Base-by-base conservation (phyloP, 2,329 filamentous ascomycete species). In the Stachybotrys elegans region DNA sequence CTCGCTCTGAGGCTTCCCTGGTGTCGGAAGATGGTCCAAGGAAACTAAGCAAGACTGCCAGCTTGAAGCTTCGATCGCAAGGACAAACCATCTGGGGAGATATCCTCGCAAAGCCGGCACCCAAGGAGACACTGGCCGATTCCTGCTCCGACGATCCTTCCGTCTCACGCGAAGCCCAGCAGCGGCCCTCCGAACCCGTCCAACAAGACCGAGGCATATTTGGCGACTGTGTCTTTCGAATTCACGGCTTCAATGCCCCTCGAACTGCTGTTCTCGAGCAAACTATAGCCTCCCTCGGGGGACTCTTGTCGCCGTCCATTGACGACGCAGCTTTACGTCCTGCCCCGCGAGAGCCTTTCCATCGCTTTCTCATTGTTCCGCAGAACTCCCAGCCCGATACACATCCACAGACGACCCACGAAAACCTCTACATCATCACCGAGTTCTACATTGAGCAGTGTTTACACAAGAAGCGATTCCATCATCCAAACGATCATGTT, bases 391-490 rank as follows among this genome's bases (percentile, higher is more conserved):
- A 67, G 13, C 66, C 73, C 2, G 64, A 70, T 2, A 66, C 67
- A 0, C 72, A 75, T 37, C 76, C 65, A 8, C 54, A 52, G 8
- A 45, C 59, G 8, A 55, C 57, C 5, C 61, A 68, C 38, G 68
- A 66, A 17, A 50, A 62, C 22, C 57, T 78, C 7, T 60, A 72
- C 41, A 60, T 77, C 35, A 82, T 95, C 23, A 97, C 90, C 11
- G 90, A 95, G 59, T 94, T 93, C 75, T 98, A 92, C 78, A 75
- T 98, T 42, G 93, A 98, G 66, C 81, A 82, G 39, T 97, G 92
- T 60, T 70, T 98, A 31, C 83, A 91, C 59, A 79, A 80, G 50
- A 93, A 88, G 62, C 70, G 68, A 21, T 78, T 92, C 53, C 73
- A 88, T 38, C 71, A 85, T 22, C 88, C 90, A 5, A 69, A 73